Evolutionary conservation across 2,329 filamentous ascomycete species (phyloP).

Genomic region (Furcasterigmium sp.): DNA sequence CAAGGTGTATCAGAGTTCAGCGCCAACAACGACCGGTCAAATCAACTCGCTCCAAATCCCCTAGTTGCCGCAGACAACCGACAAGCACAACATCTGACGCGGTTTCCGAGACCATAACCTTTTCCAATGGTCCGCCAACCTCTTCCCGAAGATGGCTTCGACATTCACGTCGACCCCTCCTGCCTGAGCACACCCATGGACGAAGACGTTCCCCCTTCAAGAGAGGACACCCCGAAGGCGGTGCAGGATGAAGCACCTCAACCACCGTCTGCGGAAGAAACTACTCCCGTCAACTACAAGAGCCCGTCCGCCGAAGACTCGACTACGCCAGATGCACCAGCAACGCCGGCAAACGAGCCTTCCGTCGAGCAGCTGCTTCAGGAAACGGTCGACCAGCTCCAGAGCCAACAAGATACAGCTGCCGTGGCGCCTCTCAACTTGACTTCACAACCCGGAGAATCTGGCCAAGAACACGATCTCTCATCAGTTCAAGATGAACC

Average conservation of each 20-base stretch:
- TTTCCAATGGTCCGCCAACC: not conserved
- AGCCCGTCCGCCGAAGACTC: too few relatives aligned
- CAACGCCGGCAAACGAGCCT: not conserved
- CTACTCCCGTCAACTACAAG: too few relatives aligned
- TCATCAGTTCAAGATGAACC: too few relatives aligned
- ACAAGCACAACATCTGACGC: not conserved
- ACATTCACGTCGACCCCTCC: conserved; percentile 42
- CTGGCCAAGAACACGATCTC: not conserved
- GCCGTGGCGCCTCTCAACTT: not conserved
- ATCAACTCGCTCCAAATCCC: not conserved
- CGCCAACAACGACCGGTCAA: not conserved
- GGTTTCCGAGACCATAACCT: not conserved
- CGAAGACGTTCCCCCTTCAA: conserved; percentile 21
- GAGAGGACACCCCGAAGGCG: not conserved
- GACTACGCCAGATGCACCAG: not conserved
- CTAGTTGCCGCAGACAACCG: conserved; percentile 1
- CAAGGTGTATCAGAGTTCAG: not conserved
- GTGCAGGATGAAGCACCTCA: not conserved
- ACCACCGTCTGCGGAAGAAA: not conserved
- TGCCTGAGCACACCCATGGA: conserved; percentile 36
- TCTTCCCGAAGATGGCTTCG: conserved; percentile 34
- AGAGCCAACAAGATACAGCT: not conserved
- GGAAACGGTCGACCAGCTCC: not conserved
- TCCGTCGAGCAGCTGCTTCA: not conserved
- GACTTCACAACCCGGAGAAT: not conserved